Conservation (phyloP, 73 alveolate species). For the Uronychia setigera region DNA sequence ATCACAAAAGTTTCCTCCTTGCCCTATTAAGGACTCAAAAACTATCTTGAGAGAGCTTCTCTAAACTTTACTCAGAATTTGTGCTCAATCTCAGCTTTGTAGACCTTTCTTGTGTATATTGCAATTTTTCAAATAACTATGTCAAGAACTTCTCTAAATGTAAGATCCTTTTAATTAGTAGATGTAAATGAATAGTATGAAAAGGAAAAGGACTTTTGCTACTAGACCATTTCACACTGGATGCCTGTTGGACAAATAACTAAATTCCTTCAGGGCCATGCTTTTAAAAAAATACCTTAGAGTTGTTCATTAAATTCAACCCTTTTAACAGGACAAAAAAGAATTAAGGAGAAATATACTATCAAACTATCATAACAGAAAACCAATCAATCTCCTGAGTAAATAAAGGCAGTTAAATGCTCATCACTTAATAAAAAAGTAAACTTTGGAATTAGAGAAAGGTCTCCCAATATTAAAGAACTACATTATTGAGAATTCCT, state of each 20-base stretch:
- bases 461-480: conserved; percentile 28
- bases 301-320: background rate
- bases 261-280: background rate
- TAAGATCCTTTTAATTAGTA: background rate
- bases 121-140: background rate
- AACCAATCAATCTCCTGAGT: background rate
- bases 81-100: background rate
- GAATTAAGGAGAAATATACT: background rate
- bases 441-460: conserved; percentile 12
- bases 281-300: background rate
- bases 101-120: background rate
- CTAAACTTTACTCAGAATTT: background rate
- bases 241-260: background rate
- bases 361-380: background rate
- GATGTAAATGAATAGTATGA: background rate
- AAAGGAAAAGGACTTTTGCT: background rate
- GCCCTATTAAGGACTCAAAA: background rate
- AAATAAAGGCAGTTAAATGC: background rate
- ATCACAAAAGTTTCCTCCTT: background rate
- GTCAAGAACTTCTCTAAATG: background rate
- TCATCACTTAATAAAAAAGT: no score
- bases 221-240: background rate
- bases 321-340: background rate
- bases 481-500: conserved; percentile 39
- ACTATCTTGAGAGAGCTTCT: background rate